Evolutionary conservation across 2,329 filamentous ascomycete genomes (phyloP).

Genomic region (Fusarium foetens): DNA sequence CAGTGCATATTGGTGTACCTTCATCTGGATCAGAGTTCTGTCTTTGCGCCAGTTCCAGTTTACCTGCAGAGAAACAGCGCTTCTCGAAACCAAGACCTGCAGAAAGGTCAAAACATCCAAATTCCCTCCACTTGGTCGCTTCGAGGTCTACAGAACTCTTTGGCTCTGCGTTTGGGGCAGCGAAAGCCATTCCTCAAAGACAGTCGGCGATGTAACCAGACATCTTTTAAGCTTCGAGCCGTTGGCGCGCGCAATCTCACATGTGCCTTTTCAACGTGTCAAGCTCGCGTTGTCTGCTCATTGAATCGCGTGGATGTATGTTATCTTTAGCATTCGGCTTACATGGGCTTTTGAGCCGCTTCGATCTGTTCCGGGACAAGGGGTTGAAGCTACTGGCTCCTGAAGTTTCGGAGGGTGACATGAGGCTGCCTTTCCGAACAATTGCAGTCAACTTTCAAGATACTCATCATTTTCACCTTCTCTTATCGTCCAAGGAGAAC

Average conservation of each 20-base stretch:
- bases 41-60: conserved; percentile 32
- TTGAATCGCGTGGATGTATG: conserved; percentile 17
- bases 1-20: conserved; percentile 6
- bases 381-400: background rate
- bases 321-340: conserved; percentile 8
- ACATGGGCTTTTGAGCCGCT: conserved; percentile 7
- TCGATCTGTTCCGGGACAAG: conserved; percentile 8
- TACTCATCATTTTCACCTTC: background rate
- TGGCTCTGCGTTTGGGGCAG: conserved; percentile 1
- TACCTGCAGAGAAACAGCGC: conserved; percentile 26
- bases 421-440: background rate
- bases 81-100: conserved; percentile 43
- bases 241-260: conserved; percentile 25
- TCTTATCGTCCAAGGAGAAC: background rate
- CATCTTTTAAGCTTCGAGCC: conserved; percentile 16
- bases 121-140: conserved; percentile 32
- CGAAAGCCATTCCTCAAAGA: conserved; percentile 30
- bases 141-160: conserved; percentile 6
- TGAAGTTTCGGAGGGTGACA: background rate
- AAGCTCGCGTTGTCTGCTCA: conserved; percentile 17
- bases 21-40: background rate
- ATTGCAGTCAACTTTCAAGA: background rate
- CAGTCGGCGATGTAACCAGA: conserved; percentile 2
- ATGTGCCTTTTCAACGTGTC: conserved; percentile 25
- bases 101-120: conserved; percentile 18